Conservation (phyloP, 1,284 basidiomycete genomes). For the Marasmius fiardii region DNA sequence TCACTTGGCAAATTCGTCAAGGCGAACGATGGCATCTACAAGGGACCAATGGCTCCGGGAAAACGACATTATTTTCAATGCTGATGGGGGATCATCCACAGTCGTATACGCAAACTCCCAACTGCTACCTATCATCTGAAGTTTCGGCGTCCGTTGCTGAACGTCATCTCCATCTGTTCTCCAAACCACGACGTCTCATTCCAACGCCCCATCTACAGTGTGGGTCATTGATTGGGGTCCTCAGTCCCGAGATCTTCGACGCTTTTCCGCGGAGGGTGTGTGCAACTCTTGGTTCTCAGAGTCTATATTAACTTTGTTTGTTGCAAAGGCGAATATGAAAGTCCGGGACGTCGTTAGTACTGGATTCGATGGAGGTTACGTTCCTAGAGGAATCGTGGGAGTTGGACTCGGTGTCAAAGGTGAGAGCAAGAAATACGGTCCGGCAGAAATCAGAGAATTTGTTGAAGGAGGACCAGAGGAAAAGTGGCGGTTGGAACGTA, state of each 20-base stretch:
- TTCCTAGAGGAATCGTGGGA: conserved; percentile 51
- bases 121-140: conserved; percentile 34
- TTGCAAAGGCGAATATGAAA: conserved; percentile 41
- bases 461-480: conserved; percentile 30
- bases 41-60: conserved; percentile 90
- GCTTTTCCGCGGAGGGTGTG: conserved; percentile 77
- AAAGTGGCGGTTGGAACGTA: conserved; percentile 42
- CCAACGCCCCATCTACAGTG: conserved; percentile 54
- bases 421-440: conserved; percentile 2
- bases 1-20: conserved; percentile 77
- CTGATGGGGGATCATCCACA: conserved; percentile 94
- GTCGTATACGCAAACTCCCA: conserved; percentile 70
- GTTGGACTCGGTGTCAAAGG: conserved; percentile 20
- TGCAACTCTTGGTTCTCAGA: no score
- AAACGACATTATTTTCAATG: conserved; percentile 92
- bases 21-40: conserved; percentile 88
- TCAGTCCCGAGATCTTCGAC: conserved; percentile 88
- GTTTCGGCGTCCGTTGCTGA: conserved; percentile 17
- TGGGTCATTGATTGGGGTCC: conserved; percentile 62
- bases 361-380: conserved; percentile 82
- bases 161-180: conserved; percentile 66
- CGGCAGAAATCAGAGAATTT: conserved; percentile 3
- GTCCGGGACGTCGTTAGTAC: conserved; percentile 81
- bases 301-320: background rate
- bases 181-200: conserved; percentile 58